A percentile compares a stretch with the other conserved stretches of the same genome.
phyloP scores from a whole-genome alignment of 352 stramenopile genomes.

The Pythium brachiatum region DNA sequence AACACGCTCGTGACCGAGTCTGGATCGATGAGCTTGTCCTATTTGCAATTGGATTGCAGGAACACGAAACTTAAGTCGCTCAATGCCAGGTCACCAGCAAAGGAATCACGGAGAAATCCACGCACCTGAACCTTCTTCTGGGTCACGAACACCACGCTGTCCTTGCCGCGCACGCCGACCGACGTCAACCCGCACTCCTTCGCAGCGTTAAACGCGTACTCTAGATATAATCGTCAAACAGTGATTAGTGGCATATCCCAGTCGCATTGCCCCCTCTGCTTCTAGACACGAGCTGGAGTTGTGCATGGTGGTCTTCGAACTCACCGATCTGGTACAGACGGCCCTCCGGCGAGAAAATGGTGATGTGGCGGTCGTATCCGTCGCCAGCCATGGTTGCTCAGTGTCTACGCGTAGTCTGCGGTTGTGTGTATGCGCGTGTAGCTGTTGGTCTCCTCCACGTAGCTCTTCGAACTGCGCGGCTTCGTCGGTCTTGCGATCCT shows the following conservation, averaged over 20 bases:
- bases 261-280: not conserved
- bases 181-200: conserved; percentile 93
- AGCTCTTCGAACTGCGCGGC: not conserved
- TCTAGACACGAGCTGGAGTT: not conserved
- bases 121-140: conserved; percentile 98
- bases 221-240: conserved; percentile 34
- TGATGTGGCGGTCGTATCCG: conserved; percentile 94
- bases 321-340: conserved; percentile 97
- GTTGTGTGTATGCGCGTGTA: not conserved
- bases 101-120: not conserved
- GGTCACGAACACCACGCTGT: conserved; percentile 95
- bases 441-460: not conserved
- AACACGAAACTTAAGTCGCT: not conserved
- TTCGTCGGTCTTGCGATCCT: conserved; percentile 19
- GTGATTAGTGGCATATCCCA: not conserved
- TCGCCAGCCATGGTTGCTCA: conserved; percentile 69
- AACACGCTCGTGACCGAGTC: conserved; percentile 96
- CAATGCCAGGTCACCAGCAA: not conserved
- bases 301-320: conserved; percentile 14
- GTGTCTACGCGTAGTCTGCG: not conserved
- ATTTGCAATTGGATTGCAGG: not conserved
- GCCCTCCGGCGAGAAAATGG: conserved; percentile 99
- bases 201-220: conserved; percentile 99
- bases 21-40: conserved; percentile 95
- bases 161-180: conserved; percentile 93